Conservation (phyloP, 106 monocot genomes). For the Amphibolis antarctica region DNA sequence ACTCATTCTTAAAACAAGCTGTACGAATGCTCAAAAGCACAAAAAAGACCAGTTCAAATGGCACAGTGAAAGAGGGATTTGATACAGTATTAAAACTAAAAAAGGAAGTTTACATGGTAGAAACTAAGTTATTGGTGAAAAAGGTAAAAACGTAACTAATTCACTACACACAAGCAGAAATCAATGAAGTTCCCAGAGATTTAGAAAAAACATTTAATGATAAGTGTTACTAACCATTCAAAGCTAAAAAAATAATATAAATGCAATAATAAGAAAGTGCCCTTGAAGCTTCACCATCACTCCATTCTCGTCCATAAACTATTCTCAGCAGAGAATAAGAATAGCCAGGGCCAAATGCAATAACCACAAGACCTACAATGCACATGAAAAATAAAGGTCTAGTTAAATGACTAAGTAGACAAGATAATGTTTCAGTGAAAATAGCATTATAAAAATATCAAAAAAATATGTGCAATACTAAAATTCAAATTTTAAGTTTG, state of each 20-base stretch:
- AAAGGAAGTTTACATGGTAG: no score
- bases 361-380: constrained; percentile 58
- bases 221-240: constrained; percentile 59
- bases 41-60: no score
- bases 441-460: neutral
- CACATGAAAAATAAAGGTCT: neutral
- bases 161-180: no score
- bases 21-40: no score
- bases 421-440: neutral
- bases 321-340: constrained; percentile 73
- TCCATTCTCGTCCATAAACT: constrained; percentile 80
- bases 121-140: no score
- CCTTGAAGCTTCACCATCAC: constrained; percentile 76
- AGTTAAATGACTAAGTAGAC: neutral
- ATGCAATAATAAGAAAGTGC: constrained; percentile 74
- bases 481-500: no score
- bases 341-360: constrained; percentile 90
- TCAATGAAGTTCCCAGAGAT: no score
- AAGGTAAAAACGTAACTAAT: no score
- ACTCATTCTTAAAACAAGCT: no score
- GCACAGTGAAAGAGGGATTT: no score
- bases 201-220: neutral
- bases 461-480: no score
- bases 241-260: constrained; percentile 71
- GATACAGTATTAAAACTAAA: no score